phyloP scores from a whole-genome alignment of 495 filamentous ascomycete species.

The Cladorrhinum samala region DNA sequence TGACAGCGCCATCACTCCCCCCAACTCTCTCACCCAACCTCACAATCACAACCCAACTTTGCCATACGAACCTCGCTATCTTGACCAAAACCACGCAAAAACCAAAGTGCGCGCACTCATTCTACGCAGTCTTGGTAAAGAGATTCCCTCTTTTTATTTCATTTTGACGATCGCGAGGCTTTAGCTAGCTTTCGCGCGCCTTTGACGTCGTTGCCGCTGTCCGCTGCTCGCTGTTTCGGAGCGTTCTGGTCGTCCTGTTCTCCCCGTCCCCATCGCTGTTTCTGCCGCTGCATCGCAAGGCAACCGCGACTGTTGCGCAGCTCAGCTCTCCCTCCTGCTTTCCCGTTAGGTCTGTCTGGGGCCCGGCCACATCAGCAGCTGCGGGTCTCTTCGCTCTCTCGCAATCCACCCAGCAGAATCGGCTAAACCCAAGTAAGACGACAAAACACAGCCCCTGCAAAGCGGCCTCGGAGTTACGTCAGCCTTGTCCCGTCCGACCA shows the following conservation, averaged over 20 bases:
- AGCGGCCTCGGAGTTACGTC: slow-evolving; percentile 29
- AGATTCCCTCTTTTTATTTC: not conserved
- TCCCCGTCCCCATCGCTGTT: slow-evolving; percentile 1
- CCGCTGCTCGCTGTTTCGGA: not conserved
- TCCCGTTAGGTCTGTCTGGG: slow-evolving; percentile 17
- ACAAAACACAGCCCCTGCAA: slow-evolving; percentile 26
- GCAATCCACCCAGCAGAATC: not conserved
- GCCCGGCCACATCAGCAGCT: slow-evolving; percentile 24
- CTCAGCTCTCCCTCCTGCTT: slow-evolving; percentile 20
- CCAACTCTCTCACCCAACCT: slow-evolving; percentile 18
- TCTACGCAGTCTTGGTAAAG: not conserved
- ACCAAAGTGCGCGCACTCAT: slow-evolving; percentile 15
- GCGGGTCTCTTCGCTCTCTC: not conserved
- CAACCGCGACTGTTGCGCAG: slow-evolving; percentile 9
- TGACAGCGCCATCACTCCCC: slow-evolving; percentile 26
- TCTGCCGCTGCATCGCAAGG: slow-evolving; percentile 1
- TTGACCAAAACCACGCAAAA: slow-evolving; percentile 11
- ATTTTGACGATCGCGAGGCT: slow-evolving; percentile 25
- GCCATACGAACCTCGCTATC: slow-evolving; percentile 18
- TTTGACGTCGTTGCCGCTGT: slow-evolving; percentile 10
- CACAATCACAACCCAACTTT: slow-evolving; percentile 24
- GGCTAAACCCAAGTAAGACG: not conserved
- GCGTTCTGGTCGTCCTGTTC: not conserved
- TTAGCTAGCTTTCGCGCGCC: slow-evolving; percentile 35
- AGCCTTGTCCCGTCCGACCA: slow-evolving; percentile 26